Evolutionary conservation across 768 basidiomycete species (phyloP).

Genomic region (Cubamyces lactineus): DNA sequence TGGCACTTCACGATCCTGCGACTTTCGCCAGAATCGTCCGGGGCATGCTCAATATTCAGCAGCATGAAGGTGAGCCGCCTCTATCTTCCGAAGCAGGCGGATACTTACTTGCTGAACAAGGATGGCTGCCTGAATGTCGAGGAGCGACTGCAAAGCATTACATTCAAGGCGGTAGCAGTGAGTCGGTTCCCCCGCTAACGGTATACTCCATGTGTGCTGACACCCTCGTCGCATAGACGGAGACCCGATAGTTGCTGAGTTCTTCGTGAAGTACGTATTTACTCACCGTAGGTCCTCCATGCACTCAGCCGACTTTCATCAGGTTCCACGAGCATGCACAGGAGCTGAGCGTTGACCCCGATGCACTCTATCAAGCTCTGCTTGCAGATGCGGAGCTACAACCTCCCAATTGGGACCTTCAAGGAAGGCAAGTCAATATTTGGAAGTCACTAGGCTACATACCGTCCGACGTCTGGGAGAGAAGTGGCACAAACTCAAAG

Average conservation of each 20-base stretch:
- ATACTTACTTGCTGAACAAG: too few species aligned
- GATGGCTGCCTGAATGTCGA: conserved; percentile 70
- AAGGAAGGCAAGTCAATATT: conserved; percentile 58
- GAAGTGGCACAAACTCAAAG: conserved; percentile 60
- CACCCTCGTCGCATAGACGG: conserved; percentile 45
- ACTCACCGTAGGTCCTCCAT: not conserved
- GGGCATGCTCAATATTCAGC: conserved; percentile 69
- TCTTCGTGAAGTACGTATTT: conserved; percentile 61
- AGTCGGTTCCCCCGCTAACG: conserved; percentile 37
- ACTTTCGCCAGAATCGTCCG: conserved; percentile 62
- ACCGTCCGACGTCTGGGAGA: conserved; percentile 36
- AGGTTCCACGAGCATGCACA: conserved; percentile 57
- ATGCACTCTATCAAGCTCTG: conserved; percentile 57
- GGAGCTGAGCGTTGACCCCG: conserved; percentile 49
- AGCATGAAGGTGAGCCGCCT: conserved; percentile 61
- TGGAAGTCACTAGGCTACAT: conserved; percentile 55
- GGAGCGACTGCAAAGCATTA: conserved; percentile 55
- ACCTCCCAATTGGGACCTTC: conserved; percentile 63
- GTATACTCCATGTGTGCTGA: not conserved
- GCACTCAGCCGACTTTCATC: not conserved
- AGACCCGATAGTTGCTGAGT: conserved; percentile 66
- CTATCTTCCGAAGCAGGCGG: too few species aligned
- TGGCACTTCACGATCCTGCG: conserved; percentile 65
- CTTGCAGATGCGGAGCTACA: conserved; percentile 61
- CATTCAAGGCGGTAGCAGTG: conserved; percentile 66